Percentiles rank a stretch among this genome's conserved stretches.
Conservation (phyloP, 805 yeast genomes). For the Candida nonsorbophila region DNA sequence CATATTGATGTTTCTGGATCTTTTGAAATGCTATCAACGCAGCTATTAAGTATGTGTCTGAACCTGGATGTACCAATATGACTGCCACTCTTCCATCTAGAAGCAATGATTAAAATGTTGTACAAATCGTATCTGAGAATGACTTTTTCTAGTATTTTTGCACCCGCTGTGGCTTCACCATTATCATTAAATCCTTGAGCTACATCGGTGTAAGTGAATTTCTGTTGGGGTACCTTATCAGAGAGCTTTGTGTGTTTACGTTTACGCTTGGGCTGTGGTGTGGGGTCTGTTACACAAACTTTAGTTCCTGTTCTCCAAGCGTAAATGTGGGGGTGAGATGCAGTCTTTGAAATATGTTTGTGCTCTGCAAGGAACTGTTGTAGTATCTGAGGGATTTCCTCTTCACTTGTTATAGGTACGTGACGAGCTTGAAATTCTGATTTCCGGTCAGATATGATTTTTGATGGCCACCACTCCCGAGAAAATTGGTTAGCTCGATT, state of each 20-base stretch:
- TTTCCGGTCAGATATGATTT: conserved; percentile 40
- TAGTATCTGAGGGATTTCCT: conserved; percentile 41
- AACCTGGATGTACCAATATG: conserved; percentile 71
- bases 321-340: conserved; percentile 67
- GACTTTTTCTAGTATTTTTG: conserved; percentile 46
- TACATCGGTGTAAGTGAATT: conserved; percentile 16
- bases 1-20: no score
- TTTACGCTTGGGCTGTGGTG: no score
- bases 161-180: conserved; percentile 76
- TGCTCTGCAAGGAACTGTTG: conserved; percentile 37
- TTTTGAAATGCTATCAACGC: no score
- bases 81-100: conserved; percentile 80
- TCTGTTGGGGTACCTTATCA: no score
- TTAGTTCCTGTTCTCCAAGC: conserved; percentile 60
- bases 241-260: no score
- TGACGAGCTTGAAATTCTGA: conserved; percentile 68
- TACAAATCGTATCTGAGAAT: conserved; percentile 43
- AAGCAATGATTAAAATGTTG: conserved; percentile 61
- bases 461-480: conserved; percentile 33
- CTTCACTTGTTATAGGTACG: conserved; percentile 28
- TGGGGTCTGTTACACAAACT: no score
- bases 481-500: no score
- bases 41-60: conserved; percentile 62
- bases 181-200: conserved; percentile 63
- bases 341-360: conserved; percentile 43